A percentile compares a stretch with the other conserved stretches of the same genome.
phyloP scores from a whole-genome alignment of 139 green algal species.

The Coelastrella sp. region DNA sequence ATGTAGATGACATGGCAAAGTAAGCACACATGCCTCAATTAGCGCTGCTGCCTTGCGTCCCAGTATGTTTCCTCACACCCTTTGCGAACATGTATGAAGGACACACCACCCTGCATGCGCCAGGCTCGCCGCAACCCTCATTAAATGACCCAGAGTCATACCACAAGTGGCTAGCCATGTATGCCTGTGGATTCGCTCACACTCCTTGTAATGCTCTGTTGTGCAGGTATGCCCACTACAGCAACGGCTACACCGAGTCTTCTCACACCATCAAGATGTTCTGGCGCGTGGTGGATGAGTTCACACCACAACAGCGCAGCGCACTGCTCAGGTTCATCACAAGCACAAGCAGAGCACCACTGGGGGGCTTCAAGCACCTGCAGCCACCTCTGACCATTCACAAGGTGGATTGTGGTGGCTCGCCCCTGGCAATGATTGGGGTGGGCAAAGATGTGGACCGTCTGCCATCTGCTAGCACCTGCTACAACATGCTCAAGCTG shows the following conservation, averaged over 20 bases:
- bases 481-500: slow-evolving; percentile 78
- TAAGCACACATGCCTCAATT: background rate
- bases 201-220: no score
- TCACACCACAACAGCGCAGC: slow-evolving; percentile 57
- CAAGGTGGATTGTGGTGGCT: slow-evolving; percentile 65
- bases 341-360: slow-evolving; percentile 82
- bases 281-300: slow-evolving; percentile 82
- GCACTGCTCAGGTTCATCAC: slow-evolving; percentile 93
- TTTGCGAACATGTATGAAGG: no score
- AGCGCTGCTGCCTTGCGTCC: background rate
- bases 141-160: no score
- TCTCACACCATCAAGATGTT: slow-evolving; percentile 84
- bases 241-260: slow-evolving; percentile 70
- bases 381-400: slow-evolving; percentile 90
- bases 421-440: background rate
- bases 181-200: no score
- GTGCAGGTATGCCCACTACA: slow-evolving; percentile 64
- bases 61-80: no score
- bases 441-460: slow-evolving; percentile 81
- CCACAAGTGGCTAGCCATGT: no score
- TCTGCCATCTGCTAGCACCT: slow-evolving; percentile 93
- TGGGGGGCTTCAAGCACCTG: slow-evolving; percentile 93
- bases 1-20: slow-evolving; percentile 87
- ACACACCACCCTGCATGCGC: no score
- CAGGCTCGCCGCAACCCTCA: no score